Evolutionary conservation across 208 protist genomes (phyloP).

Genomic region (Crithidia acanthocephali): DNA sequence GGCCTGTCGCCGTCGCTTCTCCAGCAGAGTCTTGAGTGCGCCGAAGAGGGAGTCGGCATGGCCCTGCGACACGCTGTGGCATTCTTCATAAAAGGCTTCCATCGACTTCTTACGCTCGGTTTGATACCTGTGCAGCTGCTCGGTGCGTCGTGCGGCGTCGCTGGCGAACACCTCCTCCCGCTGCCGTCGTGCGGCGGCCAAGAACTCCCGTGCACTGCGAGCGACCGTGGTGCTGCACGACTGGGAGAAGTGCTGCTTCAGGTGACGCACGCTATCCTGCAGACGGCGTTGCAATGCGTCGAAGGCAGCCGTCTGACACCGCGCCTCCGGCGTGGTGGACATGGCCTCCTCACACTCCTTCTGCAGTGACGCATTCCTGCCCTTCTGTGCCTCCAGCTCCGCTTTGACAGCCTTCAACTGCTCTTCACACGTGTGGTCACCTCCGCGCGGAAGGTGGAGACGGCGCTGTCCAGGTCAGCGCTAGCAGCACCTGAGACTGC

Average conservation of each 20-base stretch:
- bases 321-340: conserved; percentile 2
- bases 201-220: conserved; percentile 9
- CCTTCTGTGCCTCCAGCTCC: conserved; percentile 8
- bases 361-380: conserved; percentile 1
- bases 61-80: conserved; percentile 17
- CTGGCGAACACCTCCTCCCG: conserved; percentile 17
- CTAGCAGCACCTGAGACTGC: neutral
- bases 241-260: conserved; percentile 24
- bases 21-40: conserved; percentile 4
- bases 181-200: conserved; percentile 20
- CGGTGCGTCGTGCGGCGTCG: conserved; percentile 10
- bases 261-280: conserved; percentile 27
- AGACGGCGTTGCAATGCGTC: conserved; percentile 19
- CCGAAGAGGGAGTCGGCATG: conserved; percentile 28
- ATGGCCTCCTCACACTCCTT: conserved; percentile 19
- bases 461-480: neutral
- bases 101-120: neutral
- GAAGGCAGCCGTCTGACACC: conserved; percentile 7
- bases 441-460: conserved; percentile 3
- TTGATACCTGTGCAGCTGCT: conserved; percentile 11
- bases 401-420: neutral
- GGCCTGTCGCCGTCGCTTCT: conserved; percentile 11
- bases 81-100: conserved; percentile 15
- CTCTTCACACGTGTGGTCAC: conserved; percentile 5
- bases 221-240: conserved; percentile 16